These are phyloP conservation scores for Cyberlindnera mycetangii DNA, from an alignment of 805 yeast species.

Conservation along the genomic window DNA sequence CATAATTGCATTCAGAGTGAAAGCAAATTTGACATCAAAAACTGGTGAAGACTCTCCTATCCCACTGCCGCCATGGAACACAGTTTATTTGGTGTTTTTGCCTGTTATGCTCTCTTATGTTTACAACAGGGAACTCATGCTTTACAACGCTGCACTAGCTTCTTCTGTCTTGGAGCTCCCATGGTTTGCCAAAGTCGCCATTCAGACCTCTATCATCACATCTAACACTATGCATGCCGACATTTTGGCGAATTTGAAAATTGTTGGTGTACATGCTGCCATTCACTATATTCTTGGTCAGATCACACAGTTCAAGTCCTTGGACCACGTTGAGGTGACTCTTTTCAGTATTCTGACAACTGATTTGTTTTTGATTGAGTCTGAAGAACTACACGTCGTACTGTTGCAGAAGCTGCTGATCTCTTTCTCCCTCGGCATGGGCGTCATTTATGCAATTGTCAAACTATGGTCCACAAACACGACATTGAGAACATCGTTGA, in stretches of 20 bases:
- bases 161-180: slow-evolving; percentile 31
- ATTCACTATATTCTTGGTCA: slow-evolving; percentile 27
- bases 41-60: slow-evolving; percentile 2
- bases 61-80: slow-evolving; percentile 32
- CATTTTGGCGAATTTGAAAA: slow-evolving; percentile 15
- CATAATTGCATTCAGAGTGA: slow-evolving; percentile 20
- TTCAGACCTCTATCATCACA: slow-evolving; percentile 20
- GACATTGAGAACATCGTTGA: slow-evolving; percentile 25
- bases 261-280: slow-evolving; percentile 27
- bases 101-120: slow-evolving; percentile 32
- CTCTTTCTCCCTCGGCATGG: slow-evolving; percentile 29
- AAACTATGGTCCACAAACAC: slow-evolving; percentile 16
- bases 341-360: slow-evolving; percentile 36
- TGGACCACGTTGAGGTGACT: slow-evolving; percentile 37
- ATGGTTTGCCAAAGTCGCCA: slow-evolving; percentile 19
- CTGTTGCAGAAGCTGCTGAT: slow-evolving; percentile 32
- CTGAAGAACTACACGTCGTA: slow-evolving; percentile 27
- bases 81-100: slow-evolving; percentile 32
- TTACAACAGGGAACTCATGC: slow-evolving; percentile 25
- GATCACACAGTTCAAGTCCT: slow-evolving; percentile 35
- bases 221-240: slow-evolving; percentile 25
- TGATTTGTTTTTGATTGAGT: slow-evolving; percentile 32
- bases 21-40: background rate
- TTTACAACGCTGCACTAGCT: slow-evolving; percentile 31
- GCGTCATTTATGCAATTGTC: slow-evolving; percentile 25